Base-by-base conservation (phyloP, 208 protist species). In the Trypanosoma congolense region DNA sequence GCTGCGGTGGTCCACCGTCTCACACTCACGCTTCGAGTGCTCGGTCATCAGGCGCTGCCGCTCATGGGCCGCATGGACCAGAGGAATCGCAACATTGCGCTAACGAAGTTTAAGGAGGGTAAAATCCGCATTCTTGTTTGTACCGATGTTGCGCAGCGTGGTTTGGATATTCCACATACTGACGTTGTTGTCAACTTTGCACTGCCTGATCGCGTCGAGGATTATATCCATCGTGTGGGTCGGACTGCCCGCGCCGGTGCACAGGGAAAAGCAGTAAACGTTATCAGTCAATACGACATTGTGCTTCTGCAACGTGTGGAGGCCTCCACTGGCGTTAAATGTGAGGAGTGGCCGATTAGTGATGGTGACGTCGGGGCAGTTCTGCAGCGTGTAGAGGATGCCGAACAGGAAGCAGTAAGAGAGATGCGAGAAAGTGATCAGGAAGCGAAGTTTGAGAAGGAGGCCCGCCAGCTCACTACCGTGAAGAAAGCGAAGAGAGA, bases 141-240 rank as follows among this genome's bases (percentile, higher is more conserved):
- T 70, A 97, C 92, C 8, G 92, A 97, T 67, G 88, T 97, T 24
- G 92, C 92, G 2, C 83, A 93, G 70, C 79, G 98, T 61, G 97
- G 97, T 63, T 79, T 99, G 5, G 97, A 99, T 70, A 99, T 99
- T 65, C 97, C 97, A 0, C 78, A 87, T 54, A 98, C 98, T 0
- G 96, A 98, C 68, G 68, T 98, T 4, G 97, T 99, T 33, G 92
- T 99, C 26, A 99, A 99, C 75, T 99, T 95, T 74, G 92, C 98
- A 30, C 80, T 99, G 9, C 97, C 97, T 3, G 78, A 92, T 33
- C 86, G 95, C 71, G 89, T 96, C 0, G 98, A 99, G 72, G 91
- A 98, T 68, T 99, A 99, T 79, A 96, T 98, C 44, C 97, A 99
- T 56, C 85, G 96, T 55, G 91, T 98, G 5, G 97, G 97, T 35